These are phyloP conservation scores for Nakazawaea anatomiae DNA, from an alignment of 805 yeast species.

Conservation along the genomic window DNA sequence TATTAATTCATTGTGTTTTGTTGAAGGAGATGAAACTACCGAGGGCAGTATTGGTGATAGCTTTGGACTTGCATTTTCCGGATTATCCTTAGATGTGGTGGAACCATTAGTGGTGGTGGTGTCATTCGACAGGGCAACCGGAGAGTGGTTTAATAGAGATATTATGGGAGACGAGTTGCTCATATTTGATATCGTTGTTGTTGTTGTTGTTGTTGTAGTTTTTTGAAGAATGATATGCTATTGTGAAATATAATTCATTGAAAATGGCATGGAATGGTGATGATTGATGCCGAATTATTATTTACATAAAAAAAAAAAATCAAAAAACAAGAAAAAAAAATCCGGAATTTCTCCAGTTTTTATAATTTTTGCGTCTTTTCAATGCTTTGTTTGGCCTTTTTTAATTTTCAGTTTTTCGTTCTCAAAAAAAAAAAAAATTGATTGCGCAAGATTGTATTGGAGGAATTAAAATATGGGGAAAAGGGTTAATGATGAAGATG, in stretches of 20 bases:
- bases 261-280: too few species aligned
- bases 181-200: background rate
- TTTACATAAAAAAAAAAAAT: background rate
- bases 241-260: too few species aligned
- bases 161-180: slow-evolving; percentile 1
- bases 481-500: too few species aligned
- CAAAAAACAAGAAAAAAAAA: background rate
- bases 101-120: background rate
- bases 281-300: background rate
- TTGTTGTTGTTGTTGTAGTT: background rate
- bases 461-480: too few species aligned
- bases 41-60: background rate
- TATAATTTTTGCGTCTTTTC: background rate
- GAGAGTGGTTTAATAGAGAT: slow-evolving; percentile 8
- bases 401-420: background rate
- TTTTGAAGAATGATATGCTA: background rate
- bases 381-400: background rate
- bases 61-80: background rate
- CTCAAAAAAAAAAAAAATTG: too few species aligned
- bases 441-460: too few species aligned
- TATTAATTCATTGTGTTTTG: background rate
- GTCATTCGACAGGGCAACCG: background rate
- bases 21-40: too few species aligned
- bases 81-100: background rate
- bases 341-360: slow-evolving; percentile 10